phyloP scores from a whole-genome alignment of 371 early-diverging fungal species.

The Rhizopus sp. region DNA sequence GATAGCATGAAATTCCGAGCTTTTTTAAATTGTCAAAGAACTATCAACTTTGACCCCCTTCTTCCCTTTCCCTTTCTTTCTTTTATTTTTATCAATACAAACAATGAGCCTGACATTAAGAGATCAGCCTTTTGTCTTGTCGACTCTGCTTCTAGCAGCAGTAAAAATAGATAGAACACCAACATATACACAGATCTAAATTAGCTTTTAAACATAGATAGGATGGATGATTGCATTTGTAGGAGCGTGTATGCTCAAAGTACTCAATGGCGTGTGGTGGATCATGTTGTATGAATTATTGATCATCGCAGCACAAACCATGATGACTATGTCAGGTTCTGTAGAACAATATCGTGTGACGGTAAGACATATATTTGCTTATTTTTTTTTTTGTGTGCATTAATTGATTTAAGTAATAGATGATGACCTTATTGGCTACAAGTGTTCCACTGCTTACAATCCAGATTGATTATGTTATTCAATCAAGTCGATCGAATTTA shows the following conservation, averaged over 20 bases:
- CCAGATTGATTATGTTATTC: conserved; percentile 45
- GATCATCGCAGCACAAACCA: conserved; percentile 22
- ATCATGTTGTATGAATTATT: conserved; percentile 39
- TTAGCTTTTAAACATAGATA: conserved; percentile 17
- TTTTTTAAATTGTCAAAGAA: conserved; percentile 2
- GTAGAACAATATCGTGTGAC: conserved; percentile 35
- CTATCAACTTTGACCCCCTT: conserved; percentile 7
- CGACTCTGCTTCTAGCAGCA: conserved; percentile 29
- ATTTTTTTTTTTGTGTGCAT: background rate
- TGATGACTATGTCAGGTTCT: conserved; percentile 27
- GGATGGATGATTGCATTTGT: conserved; percentile 40
- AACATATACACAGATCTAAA: background rate
- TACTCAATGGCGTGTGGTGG: conserved; percentile 52
- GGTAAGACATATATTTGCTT: conserved; percentile 19
- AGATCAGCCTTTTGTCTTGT: conserved; percentile 31
- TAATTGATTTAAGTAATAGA: conserved; percentile 17
- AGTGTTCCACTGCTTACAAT: conserved; percentile 48
- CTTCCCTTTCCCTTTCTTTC: background rate
- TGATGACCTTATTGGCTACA: conserved; percentile 37
- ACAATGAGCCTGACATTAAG: conserved; percentile 11
- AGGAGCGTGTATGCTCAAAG: conserved; percentile 39
- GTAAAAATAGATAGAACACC: conserved; percentile 21
- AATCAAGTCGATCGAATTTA: conserved; percentile 23
- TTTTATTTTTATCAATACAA: background rate
- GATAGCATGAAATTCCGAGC: background rate